Conservation (phyloP, 371 early-diverging fungal species). For the Zychaea mexicana region DNA sequence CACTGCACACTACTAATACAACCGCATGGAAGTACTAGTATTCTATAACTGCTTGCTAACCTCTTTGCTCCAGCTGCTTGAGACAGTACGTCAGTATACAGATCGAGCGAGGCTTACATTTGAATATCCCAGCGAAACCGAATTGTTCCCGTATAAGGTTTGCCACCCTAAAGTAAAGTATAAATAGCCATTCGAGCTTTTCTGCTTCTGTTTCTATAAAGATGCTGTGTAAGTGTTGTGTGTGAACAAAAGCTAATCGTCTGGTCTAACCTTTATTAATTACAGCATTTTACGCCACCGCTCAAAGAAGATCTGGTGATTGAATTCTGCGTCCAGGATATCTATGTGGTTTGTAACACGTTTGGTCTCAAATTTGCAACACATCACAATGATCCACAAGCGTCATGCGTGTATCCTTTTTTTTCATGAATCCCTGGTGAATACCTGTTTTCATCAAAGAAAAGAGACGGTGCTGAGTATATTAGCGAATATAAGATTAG, state of each 20-base stretch:
- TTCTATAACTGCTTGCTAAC: too few relatives aligned
- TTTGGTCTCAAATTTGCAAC: conserved; percentile 25
- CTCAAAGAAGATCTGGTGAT: conserved; percentile 44
- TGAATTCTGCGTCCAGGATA: conserved; percentile 44
- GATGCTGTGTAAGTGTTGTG: too few relatives aligned
- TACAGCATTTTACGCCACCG: conserved; percentile 43
- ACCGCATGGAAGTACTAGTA: too few relatives aligned
- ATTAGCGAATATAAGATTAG: too few relatives aligned
- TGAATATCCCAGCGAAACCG: conserved; percentile 40
- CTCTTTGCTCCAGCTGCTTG: conserved; percentile 29
- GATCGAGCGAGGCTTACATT: conserved; percentile 43
- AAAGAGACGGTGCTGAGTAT: too few relatives aligned
- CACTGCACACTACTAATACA: too few relatives aligned
- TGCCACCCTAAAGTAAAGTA: conserved; percentile 49
- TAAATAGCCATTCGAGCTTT: too few relatives aligned
- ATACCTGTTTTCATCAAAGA: too few relatives aligned
- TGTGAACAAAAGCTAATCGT: too few relatives aligned
- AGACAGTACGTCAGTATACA: conserved; percentile 33
- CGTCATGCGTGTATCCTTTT: conserved; percentile 11
- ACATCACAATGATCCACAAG: conserved; percentile 3
- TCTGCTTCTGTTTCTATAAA: neutral
- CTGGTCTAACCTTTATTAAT: neutral
- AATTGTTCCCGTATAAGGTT: conserved; percentile 50
- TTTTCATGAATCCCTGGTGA: too few relatives aligned
- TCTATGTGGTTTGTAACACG: conserved; percentile 39